Evolutionary conservation across 2,329 filamentous ascomycete species (phyloP), one percentile per base, ranked within the genome.

Genomic region (Geosmithia flava): DNA sequence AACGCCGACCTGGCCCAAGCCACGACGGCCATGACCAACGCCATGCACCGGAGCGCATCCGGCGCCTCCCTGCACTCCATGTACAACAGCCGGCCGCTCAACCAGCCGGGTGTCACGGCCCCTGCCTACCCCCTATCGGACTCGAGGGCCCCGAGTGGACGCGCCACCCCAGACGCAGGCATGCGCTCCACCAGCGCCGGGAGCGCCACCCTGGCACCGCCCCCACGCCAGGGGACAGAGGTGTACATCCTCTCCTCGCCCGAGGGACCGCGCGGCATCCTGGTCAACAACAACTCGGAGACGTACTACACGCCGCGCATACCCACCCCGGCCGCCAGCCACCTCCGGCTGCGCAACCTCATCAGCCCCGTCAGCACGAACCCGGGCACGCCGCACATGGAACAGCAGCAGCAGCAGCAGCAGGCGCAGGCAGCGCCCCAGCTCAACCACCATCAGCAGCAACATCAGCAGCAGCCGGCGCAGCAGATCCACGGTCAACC

Each of bases 211-310:
- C 53, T 47, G 47, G 50, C 50, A 47, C 52, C 52, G 52, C 44
- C 15, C 43, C 50, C 44, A 39, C 58, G 58, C 30, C 63, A 63
- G 20, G 60, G 58, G 2, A 66, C 71, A 0, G 72, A 78, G 50
- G 75, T 81, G 2, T 83, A 81, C 53, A 73, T 83, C 20, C 58
- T 83, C 7, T 76, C 71, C 16, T 82, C 80, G 0, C 78, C 79
- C 1, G 68, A 69, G 42, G 80, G 80, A 1, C 80, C 79, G 1
- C 71, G 72, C 19, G 79, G 71, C 6, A 60, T 83, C 1, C 59
- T 83, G 7, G 62, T 83, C 41, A 78, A 75, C 54, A 69, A 70
- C 51, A 62, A 68, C 42, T 58, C 66, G 1, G 75, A 76, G 23
- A 65, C 70, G 11, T 81, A 75, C 50, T 75, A 69, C 50, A 78